These are phyloP conservation scores for Paxillus ammoniavirescens DNA, from an alignment of 768 basidiomycete genomes.

Conservation along the genomic window DNA sequence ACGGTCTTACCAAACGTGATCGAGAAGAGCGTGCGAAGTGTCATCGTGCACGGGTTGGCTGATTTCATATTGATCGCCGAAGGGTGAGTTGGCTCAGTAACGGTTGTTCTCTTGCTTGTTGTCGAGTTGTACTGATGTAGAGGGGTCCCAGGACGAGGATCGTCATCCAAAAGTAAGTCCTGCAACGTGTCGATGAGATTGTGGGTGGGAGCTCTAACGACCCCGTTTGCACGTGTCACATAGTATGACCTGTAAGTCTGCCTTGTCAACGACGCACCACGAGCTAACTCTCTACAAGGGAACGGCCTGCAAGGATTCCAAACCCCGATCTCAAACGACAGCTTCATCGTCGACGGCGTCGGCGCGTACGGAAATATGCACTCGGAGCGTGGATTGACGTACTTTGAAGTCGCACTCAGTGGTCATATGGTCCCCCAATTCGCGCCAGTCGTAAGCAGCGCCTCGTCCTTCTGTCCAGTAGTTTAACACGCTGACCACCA, in stretches of 20 bases:
- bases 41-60: conserved; percentile 70
- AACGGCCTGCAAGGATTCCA: conserved; percentile 71
- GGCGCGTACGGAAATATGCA: conserved; percentile 67
- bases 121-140: conserved; percentile 6
- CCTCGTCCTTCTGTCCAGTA: too few relatives aligned
- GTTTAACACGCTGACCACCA: background rate
- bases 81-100: conserved; percentile 44
- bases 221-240: background rate
- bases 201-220: background rate
- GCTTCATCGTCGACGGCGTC: conserved; percentile 68
- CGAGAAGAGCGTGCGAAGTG: conserved; percentile 65
- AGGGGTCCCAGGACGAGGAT: conserved; percentile 47
- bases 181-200: background rate
- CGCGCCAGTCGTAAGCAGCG: conserved; percentile 52
- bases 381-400: conserved; percentile 65
- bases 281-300: conserved; percentile 41
- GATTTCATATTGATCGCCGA: conserved; percentile 75
- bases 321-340: conserved; percentile 60
- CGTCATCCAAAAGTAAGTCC: conserved; percentile 59
- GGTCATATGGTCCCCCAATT: conserved; percentile 79
- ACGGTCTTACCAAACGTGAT: conserved; percentile 73
- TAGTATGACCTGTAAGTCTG: conserved; percentile 41
- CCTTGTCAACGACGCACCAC: background rate
- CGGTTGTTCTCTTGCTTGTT: background rate
- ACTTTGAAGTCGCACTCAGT: conserved; percentile 61